Conservation (phyloP, 2,329 filamentous ascomycete species). For the Exserohilum turcica region DNA sequence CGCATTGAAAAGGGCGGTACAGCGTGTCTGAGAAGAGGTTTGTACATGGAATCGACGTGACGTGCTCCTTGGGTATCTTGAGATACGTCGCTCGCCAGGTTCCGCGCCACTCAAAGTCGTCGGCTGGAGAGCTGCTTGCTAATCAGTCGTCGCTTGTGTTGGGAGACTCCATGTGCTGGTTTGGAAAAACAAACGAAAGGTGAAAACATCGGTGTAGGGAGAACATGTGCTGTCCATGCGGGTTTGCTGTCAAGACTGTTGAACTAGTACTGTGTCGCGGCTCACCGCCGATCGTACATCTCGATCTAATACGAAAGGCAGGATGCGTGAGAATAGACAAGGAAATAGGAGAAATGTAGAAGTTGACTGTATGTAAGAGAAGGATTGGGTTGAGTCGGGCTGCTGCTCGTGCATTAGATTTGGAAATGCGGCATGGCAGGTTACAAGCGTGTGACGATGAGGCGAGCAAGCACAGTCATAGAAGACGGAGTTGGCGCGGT, state of each 20-base stretch:
- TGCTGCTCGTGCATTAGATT: neutral
- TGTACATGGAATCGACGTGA: slow-evolving; percentile 70
- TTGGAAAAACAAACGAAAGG: neutral
- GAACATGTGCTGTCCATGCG: neutral
- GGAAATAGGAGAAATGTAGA: neutral
- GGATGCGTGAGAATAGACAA: neutral
- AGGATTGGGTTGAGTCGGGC: neutral
- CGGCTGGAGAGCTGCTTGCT: slow-evolving; percentile 49
- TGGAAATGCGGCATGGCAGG: neutral
- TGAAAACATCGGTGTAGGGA: neutral
- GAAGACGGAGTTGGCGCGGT: neutral
- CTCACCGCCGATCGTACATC: neutral
- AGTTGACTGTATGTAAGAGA: neutral
- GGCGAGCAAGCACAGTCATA: slow-evolving; percentile 11
- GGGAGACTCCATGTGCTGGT: neutral
- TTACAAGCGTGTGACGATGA: neutral
- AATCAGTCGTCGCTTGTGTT: slow-evolving; percentile 5
- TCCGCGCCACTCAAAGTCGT: slow-evolving; percentile 70
- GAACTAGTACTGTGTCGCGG: neutral
- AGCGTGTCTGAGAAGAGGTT: slow-evolving; percentile 88
- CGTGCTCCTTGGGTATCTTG: slow-evolving; percentile 58
- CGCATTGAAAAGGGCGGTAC: slow-evolving; percentile 88
- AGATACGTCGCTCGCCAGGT: slow-evolving; percentile 85
- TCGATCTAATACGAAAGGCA: neutral
- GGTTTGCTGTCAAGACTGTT: neutral